Evolutionary conservation across 805 yeast species (phyloP).

Genomic region (Wickerhamiella nectarea): DNA sequence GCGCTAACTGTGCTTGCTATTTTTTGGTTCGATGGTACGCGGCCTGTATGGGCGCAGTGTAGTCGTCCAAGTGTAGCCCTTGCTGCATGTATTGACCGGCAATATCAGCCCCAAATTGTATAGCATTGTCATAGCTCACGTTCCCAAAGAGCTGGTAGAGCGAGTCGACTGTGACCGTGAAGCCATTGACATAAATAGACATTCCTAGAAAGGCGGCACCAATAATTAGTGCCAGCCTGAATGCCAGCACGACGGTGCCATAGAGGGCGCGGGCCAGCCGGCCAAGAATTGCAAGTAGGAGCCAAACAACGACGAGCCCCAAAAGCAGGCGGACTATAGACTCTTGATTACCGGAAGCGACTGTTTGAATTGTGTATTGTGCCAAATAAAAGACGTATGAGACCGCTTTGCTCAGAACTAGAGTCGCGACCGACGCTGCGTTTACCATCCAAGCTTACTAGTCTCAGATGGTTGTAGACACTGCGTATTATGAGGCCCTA

Average conservation of each 20-base stretch:
- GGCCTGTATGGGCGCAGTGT: too few species aligned
- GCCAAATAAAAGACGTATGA: neutral
- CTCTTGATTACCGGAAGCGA: neutral
- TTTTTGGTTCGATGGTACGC: too few species aligned
- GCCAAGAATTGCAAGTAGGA: slow-evolving; percentile 18
- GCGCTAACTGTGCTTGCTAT: too few species aligned
- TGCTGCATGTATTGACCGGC: neutral
- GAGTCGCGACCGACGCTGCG: neutral
- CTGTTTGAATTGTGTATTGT: neutral
- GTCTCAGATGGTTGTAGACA: slow-evolving; percentile 60
- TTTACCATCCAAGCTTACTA: neutral
- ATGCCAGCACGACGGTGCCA: slow-evolving; percentile 13
- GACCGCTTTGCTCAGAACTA: neutral
- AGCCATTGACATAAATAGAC: slow-evolving; percentile 8
- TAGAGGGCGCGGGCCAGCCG: slow-evolving; percentile 19
- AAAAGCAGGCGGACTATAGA: slow-evolving; percentile 13
- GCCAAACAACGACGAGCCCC: slow-evolving; percentile 17
- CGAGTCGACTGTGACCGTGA: neutral
- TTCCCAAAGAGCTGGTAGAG: too few species aligned
- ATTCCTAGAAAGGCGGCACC: slow-evolving; percentile 12
- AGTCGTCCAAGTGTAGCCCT: too few species aligned
- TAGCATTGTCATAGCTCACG: neutral
- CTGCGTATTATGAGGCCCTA: slow-evolving; percentile 71
- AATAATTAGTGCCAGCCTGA: slow-evolving; percentile 14
- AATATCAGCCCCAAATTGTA: neutral